Conservation (phyloP, 305 asterid species). For the Solanum hybrid region DNA sequence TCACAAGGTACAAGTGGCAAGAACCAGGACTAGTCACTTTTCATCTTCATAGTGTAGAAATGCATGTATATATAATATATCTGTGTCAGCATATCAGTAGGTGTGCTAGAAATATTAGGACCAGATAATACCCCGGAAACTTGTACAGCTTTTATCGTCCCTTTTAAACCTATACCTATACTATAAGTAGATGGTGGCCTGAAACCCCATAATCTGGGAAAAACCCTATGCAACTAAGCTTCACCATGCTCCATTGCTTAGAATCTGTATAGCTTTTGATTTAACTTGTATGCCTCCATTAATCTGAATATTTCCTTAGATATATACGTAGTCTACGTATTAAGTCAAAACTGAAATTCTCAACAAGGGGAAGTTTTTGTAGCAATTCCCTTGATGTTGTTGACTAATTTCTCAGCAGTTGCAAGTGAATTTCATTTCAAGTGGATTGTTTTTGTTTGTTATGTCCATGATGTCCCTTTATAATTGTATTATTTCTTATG, state of each 20-base stretch:
- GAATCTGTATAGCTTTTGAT: background rate
- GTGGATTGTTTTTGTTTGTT: background rate
- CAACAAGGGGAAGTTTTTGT: background rate
- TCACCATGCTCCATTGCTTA: background rate
- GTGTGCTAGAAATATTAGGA: background rate
- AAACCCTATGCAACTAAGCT: background rate
- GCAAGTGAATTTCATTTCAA: background rate
- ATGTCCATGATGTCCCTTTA: background rate
- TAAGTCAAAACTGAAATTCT: background rate
- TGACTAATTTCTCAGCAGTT: background rate
- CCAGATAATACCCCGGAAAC: background rate
- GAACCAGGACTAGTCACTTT: background rate
- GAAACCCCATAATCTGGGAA: background rate
- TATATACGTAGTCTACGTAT: background rate
- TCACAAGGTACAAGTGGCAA: background rate
- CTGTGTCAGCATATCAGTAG: background rate
- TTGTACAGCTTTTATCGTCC: background rate
- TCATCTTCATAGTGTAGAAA: background rate
- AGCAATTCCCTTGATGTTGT: background rate
- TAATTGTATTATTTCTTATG: background rate
- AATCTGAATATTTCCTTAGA: background rate
- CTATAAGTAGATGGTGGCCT: constrained; percentile 1
- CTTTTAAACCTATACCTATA: background rate
- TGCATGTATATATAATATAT: constrained; percentile 4
- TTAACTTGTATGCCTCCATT: background rate